Conservation (phyloP, 805 yeast genomes). For the Tetrapisispora namnaoensis region DNA sequence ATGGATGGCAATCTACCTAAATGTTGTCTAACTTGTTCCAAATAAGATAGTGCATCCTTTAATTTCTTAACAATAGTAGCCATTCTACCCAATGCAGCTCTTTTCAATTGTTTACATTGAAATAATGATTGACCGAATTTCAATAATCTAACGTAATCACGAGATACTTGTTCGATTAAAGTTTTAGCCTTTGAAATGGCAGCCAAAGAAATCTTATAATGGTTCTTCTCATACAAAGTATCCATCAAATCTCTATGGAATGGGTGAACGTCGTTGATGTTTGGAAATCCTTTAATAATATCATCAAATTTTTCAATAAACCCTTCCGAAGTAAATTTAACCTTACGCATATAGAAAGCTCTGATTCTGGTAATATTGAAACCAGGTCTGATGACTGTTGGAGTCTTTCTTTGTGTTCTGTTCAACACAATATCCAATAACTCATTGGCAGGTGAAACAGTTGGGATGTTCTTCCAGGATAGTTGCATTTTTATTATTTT, state of each 20-base stretch:
- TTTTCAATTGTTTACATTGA: slow-evolving; percentile 96
- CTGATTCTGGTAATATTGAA: slow-evolving; percentile 93
- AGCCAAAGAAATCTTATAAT: slow-evolving; percentile 92
- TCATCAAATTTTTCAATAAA: slow-evolving; percentile 88
- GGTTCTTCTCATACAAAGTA: slow-evolving; percentile 95
- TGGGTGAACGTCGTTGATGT: slow-evolving; percentile 95
- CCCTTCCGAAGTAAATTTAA: slow-evolving; percentile 92
- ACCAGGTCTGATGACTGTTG: slow-evolving; percentile 96
- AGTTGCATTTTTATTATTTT: slow-evolving; percentile 62
- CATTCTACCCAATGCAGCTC: slow-evolving; percentile 99
- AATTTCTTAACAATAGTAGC: slow-evolving; percentile 94
- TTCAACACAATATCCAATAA: slow-evolving; percentile 92
- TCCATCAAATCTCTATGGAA: slow-evolving; percentile 98
- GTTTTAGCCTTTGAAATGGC: slow-evolving; percentile 91
- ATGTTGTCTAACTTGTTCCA: slow-evolving; percentile 99
- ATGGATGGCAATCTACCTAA: slow-evolving; percentile 95
- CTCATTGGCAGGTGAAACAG: slow-evolving; percentile 87
- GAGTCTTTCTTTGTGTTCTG: slow-evolving; percentile 97
- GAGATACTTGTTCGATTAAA: slow-evolving; percentile 86
- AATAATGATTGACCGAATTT: slow-evolving; percentile 96
- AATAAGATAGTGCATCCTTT: slow-evolving; percentile 84
- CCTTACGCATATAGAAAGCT: slow-evolving; percentile 97
- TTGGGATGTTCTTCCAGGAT: slow-evolving; percentile 96
- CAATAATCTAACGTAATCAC: slow-evolving; percentile 89
- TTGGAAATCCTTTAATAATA: slow-evolving; percentile 81